A percentile compares a stretch with the other conserved stretches of the same genome.
phyloP scores from a whole-genome alignment of 192 early-diverging fungal species.

The Gigaspora rosea region DNA sequence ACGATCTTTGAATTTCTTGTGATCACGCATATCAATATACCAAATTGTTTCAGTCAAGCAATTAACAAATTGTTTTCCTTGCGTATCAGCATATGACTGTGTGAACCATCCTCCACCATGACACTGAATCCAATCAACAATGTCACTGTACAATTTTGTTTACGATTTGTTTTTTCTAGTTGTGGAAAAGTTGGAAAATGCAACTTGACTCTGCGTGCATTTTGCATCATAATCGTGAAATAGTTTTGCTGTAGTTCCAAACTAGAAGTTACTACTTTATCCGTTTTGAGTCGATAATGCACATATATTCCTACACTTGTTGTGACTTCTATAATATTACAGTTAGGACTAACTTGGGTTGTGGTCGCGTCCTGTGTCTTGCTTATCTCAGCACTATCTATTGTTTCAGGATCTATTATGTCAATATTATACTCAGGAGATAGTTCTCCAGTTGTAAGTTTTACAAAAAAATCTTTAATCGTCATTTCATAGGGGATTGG shows the following conservation, averaged over 20 bases:
- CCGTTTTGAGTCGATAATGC: neutral
- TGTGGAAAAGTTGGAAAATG: neutral
- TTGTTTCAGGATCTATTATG: neutral
- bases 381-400: neutral
- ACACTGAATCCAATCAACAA: neutral
- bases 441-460: too few species aligned
- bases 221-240: conserved; percentile 1
- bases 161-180: neutral
- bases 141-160: neutral
- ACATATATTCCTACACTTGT: neutral
- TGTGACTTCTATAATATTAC: neutral
- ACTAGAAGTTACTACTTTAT: neutral
- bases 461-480: too few species aligned
- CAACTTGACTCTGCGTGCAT: neutral
- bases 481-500: too few species aligned
- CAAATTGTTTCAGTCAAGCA: too few species aligned
- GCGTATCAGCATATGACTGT: neutral
- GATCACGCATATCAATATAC: too few species aligned
- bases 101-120: neutral
- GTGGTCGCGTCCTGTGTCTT: neutral
- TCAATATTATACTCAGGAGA: neutral
- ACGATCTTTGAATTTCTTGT: too few species aligned
- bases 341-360: neutral
- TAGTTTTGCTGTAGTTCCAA: neutral
- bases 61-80: neutral